phyloP scores from a whole-genome alignment of 768 basidiomycete species.

The Chalciporus pseudorubinellus region DNA sequence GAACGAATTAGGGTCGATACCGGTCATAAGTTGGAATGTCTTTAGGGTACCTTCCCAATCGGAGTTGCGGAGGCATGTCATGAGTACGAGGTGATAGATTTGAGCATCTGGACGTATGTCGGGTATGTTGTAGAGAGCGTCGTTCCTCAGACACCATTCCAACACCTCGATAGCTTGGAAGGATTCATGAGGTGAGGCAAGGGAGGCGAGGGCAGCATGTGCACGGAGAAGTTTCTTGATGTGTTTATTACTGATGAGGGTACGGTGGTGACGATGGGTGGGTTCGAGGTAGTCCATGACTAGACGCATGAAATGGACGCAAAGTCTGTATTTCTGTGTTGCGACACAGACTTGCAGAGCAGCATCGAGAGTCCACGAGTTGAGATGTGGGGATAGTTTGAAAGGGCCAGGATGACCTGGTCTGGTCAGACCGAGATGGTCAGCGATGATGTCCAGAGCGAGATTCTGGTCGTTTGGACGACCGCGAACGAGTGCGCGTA shows the following conservation, averaged over 20 bases:
- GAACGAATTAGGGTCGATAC: slow-evolving; percentile 55
- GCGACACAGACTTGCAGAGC: slow-evolving; percentile 56
- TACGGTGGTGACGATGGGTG: slow-evolving; percentile 30
- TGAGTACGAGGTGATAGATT: slow-evolving; percentile 62
- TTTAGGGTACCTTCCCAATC: slow-evolving; percentile 62
- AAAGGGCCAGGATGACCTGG: slow-evolving; percentile 42
- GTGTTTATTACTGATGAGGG: slow-evolving; percentile 49
- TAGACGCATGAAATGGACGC: slow-evolving; percentile 57
- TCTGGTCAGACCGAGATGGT: slow-evolving; percentile 59
- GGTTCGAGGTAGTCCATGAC: slow-evolving; percentile 43
- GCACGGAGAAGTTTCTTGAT: slow-evolving; percentile 63
- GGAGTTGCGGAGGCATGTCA: slow-evolving; percentile 57
- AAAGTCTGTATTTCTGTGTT: slow-evolving; percentile 45
- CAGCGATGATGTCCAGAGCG: slow-evolving; percentile 59
- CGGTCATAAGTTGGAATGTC: slow-evolving; percentile 72
- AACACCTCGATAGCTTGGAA: slow-evolving; percentile 54
- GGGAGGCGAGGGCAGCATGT: slow-evolving; percentile 38
- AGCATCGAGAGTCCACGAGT: slow-evolving; percentile 47
- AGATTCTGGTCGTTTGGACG: slow-evolving; percentile 58
- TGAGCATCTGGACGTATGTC: slow-evolving; percentile 32
- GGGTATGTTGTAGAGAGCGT: slow-evolving; percentile 45
- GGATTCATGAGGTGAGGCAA: slow-evolving; percentile 39
- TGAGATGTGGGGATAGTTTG: slow-evolving; percentile 42
- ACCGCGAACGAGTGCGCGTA: slow-evolving; percentile 57
- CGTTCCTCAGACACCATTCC: slow-evolving; percentile 67